Evolutionary conservation across 805 yeast genomes (phyloP), one percentile per base, ranked within the genome.

Genomic region (Lachancea cidri): DNA sequence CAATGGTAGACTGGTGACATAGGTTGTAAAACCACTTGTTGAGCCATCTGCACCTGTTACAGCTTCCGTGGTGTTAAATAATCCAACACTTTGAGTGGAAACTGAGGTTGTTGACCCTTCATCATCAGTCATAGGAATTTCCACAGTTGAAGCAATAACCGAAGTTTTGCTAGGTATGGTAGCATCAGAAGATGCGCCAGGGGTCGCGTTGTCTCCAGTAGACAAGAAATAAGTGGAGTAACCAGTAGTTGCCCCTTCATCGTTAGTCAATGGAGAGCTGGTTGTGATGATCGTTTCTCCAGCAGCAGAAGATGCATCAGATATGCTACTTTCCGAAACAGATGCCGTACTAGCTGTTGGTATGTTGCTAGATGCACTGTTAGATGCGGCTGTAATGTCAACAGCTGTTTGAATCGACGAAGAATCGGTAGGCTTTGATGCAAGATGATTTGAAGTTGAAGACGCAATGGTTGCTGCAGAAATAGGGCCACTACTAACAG

Each of bases 1-100:
- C 35, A 32, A 8, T 16, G 35, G 35, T 17, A 32, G 20, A 14
- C 20, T 14, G 7, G 35, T 32, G 13, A 15, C 13, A 17, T 32
- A 32, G 17, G 35, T 32, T 7, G 35, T 15, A 9, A 7, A 14
- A n/a, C 35, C 19, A 15, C 16, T 32, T 11, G 35, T 32, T 6
- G 35, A 32, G 19, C 35, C 35, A 15, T 16, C 35, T 6, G 16
- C 5, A 7, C 16, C 20, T 11, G 19, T 32, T n/a, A 32, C 7
- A 8, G 35, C 22, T 7, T 14, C 20, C 6, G 35, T 32, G 16
- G 35, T 32, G 35, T 32, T 32, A 15, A 32, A 32, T 11, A 32
- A 13, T 14, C 19, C 35, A 13, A 32, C 22, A 7, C 20, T 17
- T 17, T 8, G n/a, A 7, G 35, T 32, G 9, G 35, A 32, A 7